phyloP scores from a whole-genome alignment of 208 protist species.

The Crithidia mellificae region DNA sequence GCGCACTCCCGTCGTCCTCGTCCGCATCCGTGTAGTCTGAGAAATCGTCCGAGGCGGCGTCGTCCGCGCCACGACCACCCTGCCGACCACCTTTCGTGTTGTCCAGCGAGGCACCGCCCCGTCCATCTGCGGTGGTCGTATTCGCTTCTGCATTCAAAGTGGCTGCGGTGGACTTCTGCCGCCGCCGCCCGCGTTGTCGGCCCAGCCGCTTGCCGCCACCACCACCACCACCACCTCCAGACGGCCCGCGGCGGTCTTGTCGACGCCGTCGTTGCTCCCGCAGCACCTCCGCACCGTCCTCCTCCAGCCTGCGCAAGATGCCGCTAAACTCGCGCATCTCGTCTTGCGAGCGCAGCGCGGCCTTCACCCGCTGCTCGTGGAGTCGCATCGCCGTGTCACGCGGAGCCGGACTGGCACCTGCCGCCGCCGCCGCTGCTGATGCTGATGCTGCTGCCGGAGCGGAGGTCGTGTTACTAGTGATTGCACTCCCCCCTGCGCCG shows the following conservation, averaged over 20 bases:
- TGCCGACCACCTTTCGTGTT: conserved; percentile 2
- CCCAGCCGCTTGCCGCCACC: too few relatives aligned
- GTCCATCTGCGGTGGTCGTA: neutral
- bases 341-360: conserved; percentile 38
- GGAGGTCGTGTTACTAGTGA: neutral
- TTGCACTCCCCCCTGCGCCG: neutral
- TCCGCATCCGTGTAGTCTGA: conserved; percentile 7
- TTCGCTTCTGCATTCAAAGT: too few relatives aligned
- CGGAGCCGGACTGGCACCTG: neutral
- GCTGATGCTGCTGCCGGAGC: neutral
- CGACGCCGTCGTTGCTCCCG: conserved; percentile 14
- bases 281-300: conserved; percentile 10
- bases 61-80: neutral
- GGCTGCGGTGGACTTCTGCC: too few relatives aligned
- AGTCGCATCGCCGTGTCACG: conserved; percentile 29
- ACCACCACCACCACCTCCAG: too few relatives aligned
- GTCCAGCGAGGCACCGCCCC: neutral
- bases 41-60: neutral
- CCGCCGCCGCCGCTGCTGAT: neutral
- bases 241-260: conserved; percentile 4
- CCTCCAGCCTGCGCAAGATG: conserved; percentile 42
- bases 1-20: conserved; percentile 2
- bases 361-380: conserved; percentile 40
- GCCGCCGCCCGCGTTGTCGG: too few relatives aligned
- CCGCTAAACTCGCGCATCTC: conserved; percentile 47